phyloP scores from a whole-genome alignment of 441 rosid species.

The Isatis lusitanica region DNA sequence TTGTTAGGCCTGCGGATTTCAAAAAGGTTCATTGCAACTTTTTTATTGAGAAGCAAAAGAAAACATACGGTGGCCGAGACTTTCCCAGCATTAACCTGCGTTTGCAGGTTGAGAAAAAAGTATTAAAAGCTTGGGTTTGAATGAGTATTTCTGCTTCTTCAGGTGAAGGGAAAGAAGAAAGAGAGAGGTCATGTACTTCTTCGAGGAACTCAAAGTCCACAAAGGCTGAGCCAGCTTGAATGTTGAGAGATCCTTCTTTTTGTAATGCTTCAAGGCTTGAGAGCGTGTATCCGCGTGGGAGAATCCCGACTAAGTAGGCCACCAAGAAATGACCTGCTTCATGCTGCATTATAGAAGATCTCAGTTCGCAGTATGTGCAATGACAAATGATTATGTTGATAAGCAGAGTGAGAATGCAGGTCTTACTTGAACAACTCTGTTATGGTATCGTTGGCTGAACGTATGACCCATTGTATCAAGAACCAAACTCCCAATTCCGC shows the following conservation, averaged over 20 bases:
- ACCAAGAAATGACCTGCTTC: conserved; percentile 96
- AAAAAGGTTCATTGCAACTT: not conserved
- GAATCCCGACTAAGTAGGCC: conserved; percentile 82
- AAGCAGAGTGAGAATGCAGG: not conserved
- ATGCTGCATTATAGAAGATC: conserved; percentile 49
- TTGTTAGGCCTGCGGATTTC: not conserved
- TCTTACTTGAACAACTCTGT: conserved; percentile 75
- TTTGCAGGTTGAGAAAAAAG: conserved; percentile 6
- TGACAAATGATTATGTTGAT: not conserved
- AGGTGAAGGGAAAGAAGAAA: not conserved
- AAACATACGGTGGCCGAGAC: conserved; percentile 65
- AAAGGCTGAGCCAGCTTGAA: conserved; percentile 92
- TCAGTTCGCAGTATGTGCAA: not conserved
- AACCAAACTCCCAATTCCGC: conserved; percentile 79
- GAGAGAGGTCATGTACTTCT: conserved; percentile 50
- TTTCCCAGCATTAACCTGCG: conserved; percentile 76
- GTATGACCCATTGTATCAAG: conserved; percentile 85
- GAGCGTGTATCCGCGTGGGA: conserved; percentile 73
- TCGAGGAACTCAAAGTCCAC: conserved; percentile 87
- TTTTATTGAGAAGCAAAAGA: not conserved
- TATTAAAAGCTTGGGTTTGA: conserved; percentile 14
- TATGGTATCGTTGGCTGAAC: conserved; percentile 72
- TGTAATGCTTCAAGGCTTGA: conserved; percentile 77
- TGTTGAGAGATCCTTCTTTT: conserved; percentile 88
- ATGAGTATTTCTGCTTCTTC: conserved; percentile 4